Evolutionary conservation across 2,329 filamentous ascomycete species (phyloP).

Genomic region (Microdochium nivale): DNA sequence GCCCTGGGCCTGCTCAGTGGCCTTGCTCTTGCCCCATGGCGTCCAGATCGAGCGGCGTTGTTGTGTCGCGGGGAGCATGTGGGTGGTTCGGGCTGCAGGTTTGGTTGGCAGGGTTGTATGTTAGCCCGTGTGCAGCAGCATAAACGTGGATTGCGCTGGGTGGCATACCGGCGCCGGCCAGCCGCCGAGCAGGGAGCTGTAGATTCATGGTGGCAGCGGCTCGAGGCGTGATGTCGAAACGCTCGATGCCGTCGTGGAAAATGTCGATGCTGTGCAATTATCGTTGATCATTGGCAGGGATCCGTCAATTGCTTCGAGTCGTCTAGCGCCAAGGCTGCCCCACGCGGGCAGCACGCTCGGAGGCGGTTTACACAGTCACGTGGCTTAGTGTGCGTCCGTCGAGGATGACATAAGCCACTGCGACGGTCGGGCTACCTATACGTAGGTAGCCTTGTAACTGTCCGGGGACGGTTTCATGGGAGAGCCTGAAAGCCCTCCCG

Average conservation of each 20-base stretch:
- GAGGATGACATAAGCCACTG: too few species aligned
- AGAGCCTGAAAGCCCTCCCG: too few species aligned
- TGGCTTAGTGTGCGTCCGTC: too few species aligned
- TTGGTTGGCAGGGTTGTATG: constrained; percentile 3
- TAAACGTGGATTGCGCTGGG: constrained; percentile 5
- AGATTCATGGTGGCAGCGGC: constrained; percentile 48
- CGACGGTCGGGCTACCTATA: too few species aligned
- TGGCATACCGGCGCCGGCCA: constrained; percentile 49
- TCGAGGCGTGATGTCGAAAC: background rate
- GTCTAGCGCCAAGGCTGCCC: too few species aligned
- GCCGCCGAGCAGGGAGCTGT: constrained; percentile 52
- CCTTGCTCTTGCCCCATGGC: constrained; percentile 25
- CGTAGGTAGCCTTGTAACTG: background rate
- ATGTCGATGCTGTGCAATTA: background rate
- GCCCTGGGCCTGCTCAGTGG: constrained; percentile 9
- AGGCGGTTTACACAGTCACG: too few species aligned
- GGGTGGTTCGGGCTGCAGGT: constrained; percentile 3
- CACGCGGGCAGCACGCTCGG: too few species aligned
- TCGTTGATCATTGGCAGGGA: background rate
- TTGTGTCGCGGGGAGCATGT: constrained; percentile 21
- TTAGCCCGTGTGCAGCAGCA: constrained; percentile 3
- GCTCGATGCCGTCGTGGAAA: background rate
- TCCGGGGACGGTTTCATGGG: too few species aligned
- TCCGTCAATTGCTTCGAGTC: too few species aligned
- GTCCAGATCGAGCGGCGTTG: constrained; percentile 31